Evolutionary conservation across 139 green algal species (phyloP).

Genomic region (Tetraselmis chui): DNA sequence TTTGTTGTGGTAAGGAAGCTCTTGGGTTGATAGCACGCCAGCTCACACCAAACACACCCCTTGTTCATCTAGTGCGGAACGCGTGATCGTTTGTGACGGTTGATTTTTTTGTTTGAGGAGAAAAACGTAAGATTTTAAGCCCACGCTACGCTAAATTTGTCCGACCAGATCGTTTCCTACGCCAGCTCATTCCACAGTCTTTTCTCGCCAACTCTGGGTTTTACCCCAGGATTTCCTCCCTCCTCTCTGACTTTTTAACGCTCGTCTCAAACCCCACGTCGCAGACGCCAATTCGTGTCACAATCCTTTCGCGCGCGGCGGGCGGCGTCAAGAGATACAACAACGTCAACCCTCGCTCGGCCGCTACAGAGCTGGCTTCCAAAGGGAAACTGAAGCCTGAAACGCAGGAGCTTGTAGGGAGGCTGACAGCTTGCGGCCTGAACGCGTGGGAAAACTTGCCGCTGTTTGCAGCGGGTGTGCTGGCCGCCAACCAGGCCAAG

Average conservation of each 20-base stretch:
- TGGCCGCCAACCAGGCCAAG: neutral
- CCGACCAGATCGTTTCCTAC: too few relatives aligned
- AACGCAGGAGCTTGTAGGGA: neutral
- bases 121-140: too few relatives aligned
- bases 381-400: neutral
- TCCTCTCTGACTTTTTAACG: neutral
- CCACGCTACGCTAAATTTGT: too few relatives aligned
- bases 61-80: too few relatives aligned
- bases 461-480: neutral
- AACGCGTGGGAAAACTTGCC: neutral
- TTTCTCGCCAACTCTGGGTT: neutral
- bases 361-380: neutral
- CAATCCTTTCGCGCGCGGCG: neutral
- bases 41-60: too few relatives aligned
- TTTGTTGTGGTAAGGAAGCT: neutral
- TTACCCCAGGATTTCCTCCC: neutral
- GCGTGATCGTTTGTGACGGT: too few relatives aligned
- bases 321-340: neutral
- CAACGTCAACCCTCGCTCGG: neutral
- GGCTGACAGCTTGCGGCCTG: neutral
- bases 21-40: too few relatives aligned
- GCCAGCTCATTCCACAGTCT: neutral
- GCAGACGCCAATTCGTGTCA: neutral
- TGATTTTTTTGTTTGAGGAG: too few relatives aligned
- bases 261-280: neutral